phyloP scores from a whole-genome alignment of 176 grass and related monocot genomes.

The Panicum miliaceum region DNA sequence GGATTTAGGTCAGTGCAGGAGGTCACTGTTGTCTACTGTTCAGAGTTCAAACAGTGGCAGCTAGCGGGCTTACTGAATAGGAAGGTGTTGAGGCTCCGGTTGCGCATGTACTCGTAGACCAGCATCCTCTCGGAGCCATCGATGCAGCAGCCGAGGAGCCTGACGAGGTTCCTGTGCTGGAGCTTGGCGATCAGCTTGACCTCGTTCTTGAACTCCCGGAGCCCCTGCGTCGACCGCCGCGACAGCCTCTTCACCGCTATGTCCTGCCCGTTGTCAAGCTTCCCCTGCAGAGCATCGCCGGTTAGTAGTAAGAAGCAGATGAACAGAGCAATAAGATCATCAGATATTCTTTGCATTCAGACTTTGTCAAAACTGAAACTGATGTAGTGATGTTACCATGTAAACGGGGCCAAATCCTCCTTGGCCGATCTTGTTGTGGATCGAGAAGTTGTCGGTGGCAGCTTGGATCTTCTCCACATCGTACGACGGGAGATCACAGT shows the following conservation, averaged over 20 bases:
- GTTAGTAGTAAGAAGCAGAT: not conserved
- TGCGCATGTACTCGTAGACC: slow-evolving; percentile 81
- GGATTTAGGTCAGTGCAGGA: not conserved
- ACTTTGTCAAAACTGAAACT: not conserved
- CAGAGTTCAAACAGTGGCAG: not conserved
- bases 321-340: not conserved
- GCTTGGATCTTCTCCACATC: slow-evolving; percentile 16
- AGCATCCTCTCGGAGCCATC: slow-evolving; percentile 66
- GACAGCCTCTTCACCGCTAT: slow-evolving; percentile 75
- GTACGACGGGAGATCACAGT: slow-evolving; percentile 37
- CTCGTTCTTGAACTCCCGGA: slow-evolving; percentile 78
- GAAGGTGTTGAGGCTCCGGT: slow-evolving; percentile 73
- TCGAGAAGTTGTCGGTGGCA: slow-evolving; percentile 43
- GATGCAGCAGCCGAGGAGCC: slow-evolving; percentile 67
- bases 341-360: not conserved
- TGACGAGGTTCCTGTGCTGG: slow-evolving; percentile 72
- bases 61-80: slow-evolving; percentile 56
- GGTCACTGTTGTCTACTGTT: too few relatives aligned
- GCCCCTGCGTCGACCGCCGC: slow-evolving; percentile 57
- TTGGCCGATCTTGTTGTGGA: slow-evolving; percentile 37
- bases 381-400: slow-evolving; percentile 39
- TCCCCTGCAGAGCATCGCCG: slow-evolving; percentile 11
- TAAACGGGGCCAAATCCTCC: slow-evolving; percentile 53
- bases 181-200: slow-evolving; percentile 70
- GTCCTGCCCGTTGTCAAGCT: slow-evolving; percentile 42